These are phyloP conservation scores for Aureobasidium zeae DNA, from an alignment of 2,329 filamentous ascomycete genomes.

Conservation along the genomic window DNA sequence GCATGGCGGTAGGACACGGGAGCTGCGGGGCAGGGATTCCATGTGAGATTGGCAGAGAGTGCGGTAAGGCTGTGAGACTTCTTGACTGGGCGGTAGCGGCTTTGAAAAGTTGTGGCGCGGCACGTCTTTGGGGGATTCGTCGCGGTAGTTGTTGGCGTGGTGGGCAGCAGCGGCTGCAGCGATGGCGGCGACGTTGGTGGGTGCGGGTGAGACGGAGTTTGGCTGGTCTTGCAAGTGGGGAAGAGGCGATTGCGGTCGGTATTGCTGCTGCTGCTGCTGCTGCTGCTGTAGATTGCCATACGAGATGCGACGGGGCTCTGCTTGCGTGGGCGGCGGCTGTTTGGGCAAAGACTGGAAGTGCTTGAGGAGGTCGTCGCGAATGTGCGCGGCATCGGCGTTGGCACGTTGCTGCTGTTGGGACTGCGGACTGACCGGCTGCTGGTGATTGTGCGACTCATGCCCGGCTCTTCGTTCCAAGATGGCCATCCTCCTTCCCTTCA, in stretches of 20 bases:
- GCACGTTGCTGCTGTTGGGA: background rate
- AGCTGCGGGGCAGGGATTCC: constrained; percentile 64
- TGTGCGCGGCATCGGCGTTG: constrained; percentile 38
- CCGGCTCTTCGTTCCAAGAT: constrained; percentile 55
- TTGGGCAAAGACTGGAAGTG: constrained; percentile 55
- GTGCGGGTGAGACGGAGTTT: constrained; percentile 12
- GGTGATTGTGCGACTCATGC: constrained; percentile 26
- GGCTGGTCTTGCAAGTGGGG: background rate
- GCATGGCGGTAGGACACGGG: constrained; percentile 70
- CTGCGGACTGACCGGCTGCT: background rate
- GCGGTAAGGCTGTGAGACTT: constrained; percentile 30
- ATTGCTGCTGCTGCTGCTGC: constrained; percentile 9
- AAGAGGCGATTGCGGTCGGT: constrained; percentile 11
- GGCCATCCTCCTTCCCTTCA: constrained; percentile 65
- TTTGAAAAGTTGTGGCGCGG: constrained; percentile 31
- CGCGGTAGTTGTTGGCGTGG: background rate
- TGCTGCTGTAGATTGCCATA: too few species aligned
- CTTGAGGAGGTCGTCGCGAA: constrained; percentile 51
- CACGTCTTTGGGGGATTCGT: background rate
- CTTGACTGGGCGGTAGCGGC: constrained; percentile 28
- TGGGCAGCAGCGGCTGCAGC: constrained; percentile 11
- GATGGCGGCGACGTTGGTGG: constrained; percentile 6
- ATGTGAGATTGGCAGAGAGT: constrained; percentile 47
- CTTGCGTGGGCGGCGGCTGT: constrained; percentile 30
- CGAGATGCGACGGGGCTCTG: constrained; percentile 22